Base-by-base conservation (phyloP, 495 filamentous ascomycete genomes). In the Xylaria intraflava region DNA sequence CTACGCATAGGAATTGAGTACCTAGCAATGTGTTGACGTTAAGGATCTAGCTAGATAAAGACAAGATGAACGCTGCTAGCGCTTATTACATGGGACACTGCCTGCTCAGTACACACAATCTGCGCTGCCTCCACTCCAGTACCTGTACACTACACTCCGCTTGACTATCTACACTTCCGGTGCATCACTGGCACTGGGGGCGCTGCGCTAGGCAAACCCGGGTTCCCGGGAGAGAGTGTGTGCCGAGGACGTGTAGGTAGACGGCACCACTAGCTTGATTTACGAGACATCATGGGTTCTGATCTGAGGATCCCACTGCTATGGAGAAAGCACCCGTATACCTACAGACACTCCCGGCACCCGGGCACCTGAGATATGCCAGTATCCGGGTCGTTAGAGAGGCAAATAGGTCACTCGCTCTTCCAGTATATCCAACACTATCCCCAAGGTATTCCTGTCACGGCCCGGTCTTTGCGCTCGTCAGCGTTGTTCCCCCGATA, bases 1-100 rank as follows among this genome's bases (percentile, higher is more conserved):
- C 33, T 27, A n/a, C n/a, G n/a, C n/a, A n/a, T n/a, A 19, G 45
- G 51, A 36, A 55, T 43, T 43, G 45, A 42, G 17, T 43, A 55
- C 38, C n/a, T 23, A n/a, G n/a, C n/a, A n/a, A n/a, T 48, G 33
- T 35, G 38, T 35, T 42, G 30, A 24, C 27, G n/a, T 23, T 26
- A n/a, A 17, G 44, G 42, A 27, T 36, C 52, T 46, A 47, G 8
- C 51, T 33, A 41, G 30, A 46, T 53, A 45, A 49, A 33, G 51
- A 53, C 22, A 50, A 49, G 33, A 27, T 24, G 36, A 19, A 31
- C 7, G 35, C 35, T 17, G 17, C 24, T 45, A 46, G 31, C 6
- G 22, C 36, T 33, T 48, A 41, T 53, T 53, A 42, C 35, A 48
- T 54, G 19, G 40, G 19, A 35, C 42, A 38, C n/a, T n/a, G n/a